Percentiles rank a stretch among this genome's conserved stretches.
Evolutionary conservation across 2,329 filamentous ascomycete genomes (phyloP).

Genomic region (Ambrosiella beaveri): DNA sequence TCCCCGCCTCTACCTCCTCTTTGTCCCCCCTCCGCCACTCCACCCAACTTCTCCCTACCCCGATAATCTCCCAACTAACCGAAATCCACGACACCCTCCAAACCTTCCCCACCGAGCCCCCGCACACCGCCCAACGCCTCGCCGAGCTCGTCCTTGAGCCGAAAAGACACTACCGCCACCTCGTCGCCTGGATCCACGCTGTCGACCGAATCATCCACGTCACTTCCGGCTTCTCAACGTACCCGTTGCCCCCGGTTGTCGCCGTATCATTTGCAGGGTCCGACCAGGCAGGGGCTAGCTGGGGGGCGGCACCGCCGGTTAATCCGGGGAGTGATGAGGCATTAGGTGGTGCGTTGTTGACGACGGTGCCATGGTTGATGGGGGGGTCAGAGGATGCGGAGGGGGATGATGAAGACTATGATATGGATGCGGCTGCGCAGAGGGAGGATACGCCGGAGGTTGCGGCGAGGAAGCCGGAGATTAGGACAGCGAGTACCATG

Average conservation of each 20-base stretch:
- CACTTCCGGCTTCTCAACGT: constrained; percentile 62
- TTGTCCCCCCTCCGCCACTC: constrained; percentile 15
- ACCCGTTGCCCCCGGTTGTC: constrained; percentile 56
- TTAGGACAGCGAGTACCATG: constrained; percentile 58
- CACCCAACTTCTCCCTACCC: constrained; percentile 40
- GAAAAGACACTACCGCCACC: constrained; percentile 58
- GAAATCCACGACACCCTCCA: constrained; percentile 45
- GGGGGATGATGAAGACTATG: constrained; percentile 14
- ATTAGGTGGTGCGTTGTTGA: constrained; percentile 75
- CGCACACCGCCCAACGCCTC: constrained; percentile 83
- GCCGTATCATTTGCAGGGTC: constrained; percentile 37
- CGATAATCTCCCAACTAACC: constrained; percentile 43
- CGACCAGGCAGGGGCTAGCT: constrained; percentile 18
- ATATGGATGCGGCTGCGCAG: constrained; percentile 7
- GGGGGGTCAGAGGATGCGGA: constrained; percentile 21
- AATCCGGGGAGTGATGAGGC: constrained; percentile 68
- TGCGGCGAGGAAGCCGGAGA: constrained; percentile 23
- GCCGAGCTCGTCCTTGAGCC: constrained; percentile 71
- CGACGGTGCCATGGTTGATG: constrained; percentile 81
- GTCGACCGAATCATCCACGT: constrained; percentile 83
- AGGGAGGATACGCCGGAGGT: not conserved
- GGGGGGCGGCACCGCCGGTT: constrained; percentile 26
- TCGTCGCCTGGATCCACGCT: constrained; percentile 76
- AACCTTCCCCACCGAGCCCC: constrained; percentile 58
- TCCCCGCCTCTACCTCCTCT: constrained; percentile 17